These are phyloP conservation scores for Malus hybrid DNA, from an alignment of 331 rosid genomes.

Conservation along the genomic window DNA sequence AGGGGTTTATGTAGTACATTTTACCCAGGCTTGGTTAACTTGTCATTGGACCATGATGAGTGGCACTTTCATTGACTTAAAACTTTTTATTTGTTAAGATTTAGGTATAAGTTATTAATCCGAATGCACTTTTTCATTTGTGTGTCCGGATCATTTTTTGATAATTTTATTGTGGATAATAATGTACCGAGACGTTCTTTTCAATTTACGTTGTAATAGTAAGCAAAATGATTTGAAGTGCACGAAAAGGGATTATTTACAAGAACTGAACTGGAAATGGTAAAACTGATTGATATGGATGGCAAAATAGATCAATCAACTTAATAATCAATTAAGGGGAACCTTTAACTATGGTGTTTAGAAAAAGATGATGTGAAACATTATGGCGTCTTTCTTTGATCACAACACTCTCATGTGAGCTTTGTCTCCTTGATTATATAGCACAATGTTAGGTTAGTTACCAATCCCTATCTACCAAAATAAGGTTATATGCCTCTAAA, in stretches of 20 bases:
- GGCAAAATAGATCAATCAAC: background rate
- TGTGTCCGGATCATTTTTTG: no score
- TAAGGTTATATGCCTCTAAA: background rate
- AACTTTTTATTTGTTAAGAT: no score
- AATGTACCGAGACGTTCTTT: background rate
- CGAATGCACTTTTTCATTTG: background rate
- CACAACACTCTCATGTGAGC: constrained; percentile 1
- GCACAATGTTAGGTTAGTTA: background rate
- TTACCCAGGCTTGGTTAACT: no score
- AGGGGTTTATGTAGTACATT: no score
- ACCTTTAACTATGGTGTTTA: background rate
- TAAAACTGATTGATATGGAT: background rate
- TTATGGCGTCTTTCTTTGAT: constrained; percentile 1
- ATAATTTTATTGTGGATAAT: background rate
- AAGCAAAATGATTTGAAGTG: background rate
- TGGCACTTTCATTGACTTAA: no score
- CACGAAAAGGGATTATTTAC: background rate
- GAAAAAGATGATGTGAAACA: constrained; percentile 9
- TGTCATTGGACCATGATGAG: no score
- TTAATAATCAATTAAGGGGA: background rate
- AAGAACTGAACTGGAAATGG: background rate
- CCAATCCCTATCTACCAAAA: background rate
- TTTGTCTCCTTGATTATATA: constrained; percentile 3
- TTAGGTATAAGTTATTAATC: no score
- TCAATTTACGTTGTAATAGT: background rate